Base-by-base conservation (phyloP, 2,329 filamentous ascomycete genomes). In the Exophiala viscosa region DNA sequence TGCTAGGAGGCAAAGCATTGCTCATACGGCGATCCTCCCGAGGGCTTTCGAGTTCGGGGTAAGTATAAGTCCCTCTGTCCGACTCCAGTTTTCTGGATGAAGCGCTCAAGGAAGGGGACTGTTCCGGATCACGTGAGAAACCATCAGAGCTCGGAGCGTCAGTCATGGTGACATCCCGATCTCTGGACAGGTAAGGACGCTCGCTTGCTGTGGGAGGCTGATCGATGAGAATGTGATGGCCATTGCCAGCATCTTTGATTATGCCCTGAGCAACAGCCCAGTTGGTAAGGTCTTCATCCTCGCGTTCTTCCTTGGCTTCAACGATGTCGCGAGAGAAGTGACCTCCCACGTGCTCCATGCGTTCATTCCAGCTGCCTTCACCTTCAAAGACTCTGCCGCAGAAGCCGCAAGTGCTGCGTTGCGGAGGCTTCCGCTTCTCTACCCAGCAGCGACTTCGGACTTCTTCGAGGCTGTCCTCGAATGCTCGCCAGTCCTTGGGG, bases 301-400 rank as follows among this genome's bases (percentile, higher is more conserved):
- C 65, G 18, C 61, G 47, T 52, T 73, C 62, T 17, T 67, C 67
- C 60, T 85, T 86, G 34, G 58, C 57, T 47, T 63, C 60, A 33
- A 61, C 58, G 20, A 63, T 55, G 45, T 63, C 60, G 17, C 60
- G 60, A 69, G 93, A 89, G 43, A 92, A 77, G 67, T 96, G 91
- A 53, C 82, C 79, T 0, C 88, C 89, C 2, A 95, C 82, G 69
- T 96, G 91, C 68, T 96, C 91, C 83, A 95, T 89, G 23, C 88
- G 79, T 52, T 85, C 79, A 54, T 93, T 87, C 90, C 90, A 96
- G 15, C 83, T 83, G 5, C 75, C 78, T 0, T 66, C 55, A 0
- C 86, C 88, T 5, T 74, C 67, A 64, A 95, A 95, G 1, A 67
- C 66, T 45, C 79, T 79, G 1, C 58, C 52, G 50, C 91, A 96